Percentiles rank a stretch among this genome's conserved stretches.
Evolutionary conservation across 768 basidiomycete species (phyloP).

Genomic region (Psilocybe tampanensis): DNA sequence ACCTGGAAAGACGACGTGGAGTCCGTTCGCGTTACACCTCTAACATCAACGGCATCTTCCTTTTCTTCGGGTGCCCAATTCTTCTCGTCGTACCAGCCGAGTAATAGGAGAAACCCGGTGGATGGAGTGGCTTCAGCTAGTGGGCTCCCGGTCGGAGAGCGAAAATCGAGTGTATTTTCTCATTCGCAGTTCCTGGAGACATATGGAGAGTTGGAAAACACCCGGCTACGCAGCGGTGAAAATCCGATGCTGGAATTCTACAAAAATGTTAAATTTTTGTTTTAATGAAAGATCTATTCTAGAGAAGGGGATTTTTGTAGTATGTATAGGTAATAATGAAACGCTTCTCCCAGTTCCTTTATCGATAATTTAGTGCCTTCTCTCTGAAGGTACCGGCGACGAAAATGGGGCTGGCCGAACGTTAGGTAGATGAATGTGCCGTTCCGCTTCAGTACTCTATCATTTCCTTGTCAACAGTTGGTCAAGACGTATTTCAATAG

Average conservation of each 20-base stretch:
- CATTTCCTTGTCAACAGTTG: background rate
- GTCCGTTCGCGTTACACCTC: constrained; percentile 50
- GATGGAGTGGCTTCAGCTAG: constrained; percentile 77
- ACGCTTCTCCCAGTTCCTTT: constrained; percentile 72
- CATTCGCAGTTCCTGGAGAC: constrained; percentile 89
- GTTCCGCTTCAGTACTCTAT: constrained; percentile 62
- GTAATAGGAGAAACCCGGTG: constrained; percentile 58
- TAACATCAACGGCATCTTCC: constrained; percentile 50
- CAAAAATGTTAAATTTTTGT: constrained; percentile 92
- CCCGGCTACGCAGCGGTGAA: constrained; percentile 77
- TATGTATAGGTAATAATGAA: constrained; percentile 84
- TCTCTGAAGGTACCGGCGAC: constrained; percentile 63
- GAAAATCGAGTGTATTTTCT: constrained; percentile 80
- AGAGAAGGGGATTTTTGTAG: constrained; percentile 41
- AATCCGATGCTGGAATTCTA: constrained; percentile 91
- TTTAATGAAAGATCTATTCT: constrained; percentile 41
- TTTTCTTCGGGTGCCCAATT: constrained; percentile 60
- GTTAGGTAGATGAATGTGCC: constrained; percentile 80
- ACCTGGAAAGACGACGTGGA: constrained; percentile 28
- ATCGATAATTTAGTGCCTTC: constrained; percentile 65
- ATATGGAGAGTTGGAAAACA: constrained; percentile 76
- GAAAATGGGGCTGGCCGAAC: constrained; percentile 90
- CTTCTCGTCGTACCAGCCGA: constrained; percentile 68
- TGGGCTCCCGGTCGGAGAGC: constrained; percentile 79
- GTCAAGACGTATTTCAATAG: background rate